These are phyloP conservation scores for Rhynchosporium graminicola DNA, from an alignment of 2,329 filamentous ascomycete species.

Conservation along the genomic window DNA sequence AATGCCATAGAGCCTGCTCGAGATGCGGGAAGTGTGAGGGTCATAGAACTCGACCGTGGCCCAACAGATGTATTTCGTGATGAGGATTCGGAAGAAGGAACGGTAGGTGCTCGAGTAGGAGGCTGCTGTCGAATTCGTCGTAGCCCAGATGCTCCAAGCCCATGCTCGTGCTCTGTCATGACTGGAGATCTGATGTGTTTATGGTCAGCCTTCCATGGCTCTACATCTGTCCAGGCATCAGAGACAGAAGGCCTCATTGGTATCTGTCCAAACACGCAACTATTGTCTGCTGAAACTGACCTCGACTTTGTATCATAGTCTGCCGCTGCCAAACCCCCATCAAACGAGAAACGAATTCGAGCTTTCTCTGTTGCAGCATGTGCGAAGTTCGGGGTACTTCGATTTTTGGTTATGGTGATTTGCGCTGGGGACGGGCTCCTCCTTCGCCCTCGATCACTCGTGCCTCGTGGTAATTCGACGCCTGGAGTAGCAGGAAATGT, in stretches of 20 bases:
- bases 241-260: slow-evolving; percentile 27
- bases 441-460: slow-evolving; percentile 27
- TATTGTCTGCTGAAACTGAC: slow-evolving; percentile 50
- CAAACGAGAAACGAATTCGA: slow-evolving; percentile 74
- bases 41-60: slow-evolving; percentile 71
- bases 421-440: slow-evolving; percentile 29
- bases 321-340: slow-evolving; percentile 58
- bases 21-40: slow-evolving; percentile 59
- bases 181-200: slow-evolving; percentile 67
- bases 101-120: slow-evolving; percentile 62
- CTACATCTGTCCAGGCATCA: slow-evolving; percentile 23
- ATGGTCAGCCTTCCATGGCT: slow-evolving; percentile 32
- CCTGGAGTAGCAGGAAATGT: slow-evolving; percentile 27
- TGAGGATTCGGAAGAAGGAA: slow-evolving; percentile 64
- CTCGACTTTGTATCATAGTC: slow-evolving; percentile 74
- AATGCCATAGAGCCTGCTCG: slow-evolving; percentile 35
- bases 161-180: slow-evolving; percentile 84
- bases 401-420: slow-evolving; percentile 60
- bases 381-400: slow-evolving; percentile 50
- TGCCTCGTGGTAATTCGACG: slow-evolving; percentile 32
- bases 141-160: slow-evolving; percentile 80
- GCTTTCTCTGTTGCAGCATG: slow-evolving; percentile 53
- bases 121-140: slow-evolving; percentile 91
- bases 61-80: slow-evolving; percentile 60
- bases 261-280: slow-evolving; percentile 3